Base-by-base conservation (phyloP, 176 grass and related monocot species). In the Rhipidocladum racemiflorum region DNA sequence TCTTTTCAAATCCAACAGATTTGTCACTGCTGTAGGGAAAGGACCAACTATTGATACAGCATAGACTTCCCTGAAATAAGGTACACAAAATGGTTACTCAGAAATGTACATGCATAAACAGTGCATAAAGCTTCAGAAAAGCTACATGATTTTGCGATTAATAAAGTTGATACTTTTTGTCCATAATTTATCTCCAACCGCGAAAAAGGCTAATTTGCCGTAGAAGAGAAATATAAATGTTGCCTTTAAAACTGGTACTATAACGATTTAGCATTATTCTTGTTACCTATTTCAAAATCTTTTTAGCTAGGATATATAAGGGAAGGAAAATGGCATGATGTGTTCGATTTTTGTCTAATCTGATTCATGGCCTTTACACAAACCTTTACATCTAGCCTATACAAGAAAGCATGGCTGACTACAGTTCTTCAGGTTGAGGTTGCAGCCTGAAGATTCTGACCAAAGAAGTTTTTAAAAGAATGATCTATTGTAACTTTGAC, bases 1-100 rank as follows among this genome's bases (percentile, higher is more conserved):
- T 89, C 68, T 99, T 79, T 70, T 99, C 57, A 99, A 82, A 88
- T 99, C 97, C 85, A 99, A 77, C 50, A 99, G 89, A 72, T 99
- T 99, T 40, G 97, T 99, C 61, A 99, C 97, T 80, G 96, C 96
- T 74, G 93, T 90, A 38, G 96, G 96, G 67, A 99, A 96, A 65
- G 89, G 91, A 40, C 97, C 97, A 79, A 99, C 93, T 70, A 99
- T 99, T 64, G 97, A 99, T 54, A 96, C 93, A 44, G 91, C 97
- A 75, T 99, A 99, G 27, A 99, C 97, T 89, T 99, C 97, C 84
- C 97, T 99, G 92, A 88, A 96, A 82, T 66, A 85, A 60, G 30
- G 48, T 71, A 63, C 25, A 72, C 4, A 83, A 72, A 67, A 48
- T 70, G 72, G 24, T 55, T 59, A 81, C 28, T 76, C 35, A 65